Percentiles rank a stretch among this genome's conserved stretches.
Evolutionary conservation across 176 grass and related monocot genomes (phyloP).

Genomic region (Paspalum vaginatum): DNA sequence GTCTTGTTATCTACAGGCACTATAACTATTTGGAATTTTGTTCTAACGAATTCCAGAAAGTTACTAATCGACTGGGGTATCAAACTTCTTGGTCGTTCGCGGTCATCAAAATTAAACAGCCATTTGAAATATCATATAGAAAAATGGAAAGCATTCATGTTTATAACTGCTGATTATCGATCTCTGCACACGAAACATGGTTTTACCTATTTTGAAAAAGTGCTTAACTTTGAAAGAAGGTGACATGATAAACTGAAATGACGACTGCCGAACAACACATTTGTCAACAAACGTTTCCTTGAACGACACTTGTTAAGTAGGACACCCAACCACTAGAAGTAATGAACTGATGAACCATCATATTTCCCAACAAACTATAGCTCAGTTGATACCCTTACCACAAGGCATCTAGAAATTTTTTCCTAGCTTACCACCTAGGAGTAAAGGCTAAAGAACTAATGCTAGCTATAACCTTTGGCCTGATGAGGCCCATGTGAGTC

Average conservation of each 20-base stretch:
- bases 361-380: slow-evolving; percentile 48
- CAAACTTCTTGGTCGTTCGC: no score
- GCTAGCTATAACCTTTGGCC: slow-evolving; percentile 44
- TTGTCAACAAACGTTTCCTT: slow-evolving; percentile 47
- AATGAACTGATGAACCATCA: slow-evolving; percentile 55
- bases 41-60: no score
- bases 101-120: no score
- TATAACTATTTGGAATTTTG: background rate
- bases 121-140: background rate
- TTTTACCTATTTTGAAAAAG: slow-evolving; percentile 14
- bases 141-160: background rate
- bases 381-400: slow-evolving; percentile 42
- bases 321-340: slow-evolving; percentile 45
- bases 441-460: slow-evolving; percentile 56
- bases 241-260: slow-evolving; percentile 64
- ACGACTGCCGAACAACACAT: slow-evolving; percentile 47
- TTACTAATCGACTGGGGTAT: no score
- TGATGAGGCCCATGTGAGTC: slow-evolving; percentile 56
- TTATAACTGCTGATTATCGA: slow-evolving; percentile 25
- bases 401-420: slow-evolving; percentile 46
- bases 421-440: slow-evolving; percentile 34
- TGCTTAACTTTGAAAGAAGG: slow-evolving; percentile 42
- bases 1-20: background rate
- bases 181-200: slow-evolving; percentile 2
- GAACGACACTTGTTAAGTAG: slow-evolving; percentile 45